Conservation (phyloP, 106 monocot genomes). For the Dendrobium nobile region DNA sequence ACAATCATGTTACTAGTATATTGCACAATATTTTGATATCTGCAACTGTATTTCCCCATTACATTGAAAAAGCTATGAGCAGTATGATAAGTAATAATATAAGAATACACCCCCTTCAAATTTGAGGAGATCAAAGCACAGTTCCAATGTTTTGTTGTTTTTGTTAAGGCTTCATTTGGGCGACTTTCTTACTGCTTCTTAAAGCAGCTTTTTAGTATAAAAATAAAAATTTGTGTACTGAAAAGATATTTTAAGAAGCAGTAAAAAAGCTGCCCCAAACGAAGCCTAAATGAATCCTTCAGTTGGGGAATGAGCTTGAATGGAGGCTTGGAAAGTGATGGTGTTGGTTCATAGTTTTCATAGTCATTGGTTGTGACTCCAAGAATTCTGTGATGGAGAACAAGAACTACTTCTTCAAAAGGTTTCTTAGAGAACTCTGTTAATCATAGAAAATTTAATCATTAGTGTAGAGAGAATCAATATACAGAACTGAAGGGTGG, state of each 20-base stretch:
- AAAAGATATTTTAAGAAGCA: no score
- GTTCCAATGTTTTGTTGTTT: no score
- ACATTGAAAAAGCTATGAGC: no score
- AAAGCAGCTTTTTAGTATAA: no score
- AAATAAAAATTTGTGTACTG: no score
- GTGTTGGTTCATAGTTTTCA: conserved; percentile 52
- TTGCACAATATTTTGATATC: no score
- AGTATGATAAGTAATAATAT: no score
- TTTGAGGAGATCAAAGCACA: neutral
- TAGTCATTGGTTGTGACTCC: conserved; percentile 69
- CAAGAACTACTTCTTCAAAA: neutral
- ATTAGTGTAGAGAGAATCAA: neutral
- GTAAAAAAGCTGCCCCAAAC: no score
- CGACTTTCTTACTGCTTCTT: no score
- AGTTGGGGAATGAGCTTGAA: conserved; percentile 86
- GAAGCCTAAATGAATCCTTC: neutral
- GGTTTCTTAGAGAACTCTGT: neutral
- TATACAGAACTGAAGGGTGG: neutral
- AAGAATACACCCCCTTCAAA: neutral
- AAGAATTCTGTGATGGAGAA: conserved; percentile 38
- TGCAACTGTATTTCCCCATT: no score
- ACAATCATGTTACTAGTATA: no score
- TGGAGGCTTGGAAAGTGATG: conserved; percentile 57
- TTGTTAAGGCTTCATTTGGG: no score
- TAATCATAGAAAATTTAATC: neutral